Percentiles rank a stretch among this genome's conserved stretches.
phyloP scores from a whole-genome alignment of 306 rosid species.

The Cercis canadensis region DNA sequence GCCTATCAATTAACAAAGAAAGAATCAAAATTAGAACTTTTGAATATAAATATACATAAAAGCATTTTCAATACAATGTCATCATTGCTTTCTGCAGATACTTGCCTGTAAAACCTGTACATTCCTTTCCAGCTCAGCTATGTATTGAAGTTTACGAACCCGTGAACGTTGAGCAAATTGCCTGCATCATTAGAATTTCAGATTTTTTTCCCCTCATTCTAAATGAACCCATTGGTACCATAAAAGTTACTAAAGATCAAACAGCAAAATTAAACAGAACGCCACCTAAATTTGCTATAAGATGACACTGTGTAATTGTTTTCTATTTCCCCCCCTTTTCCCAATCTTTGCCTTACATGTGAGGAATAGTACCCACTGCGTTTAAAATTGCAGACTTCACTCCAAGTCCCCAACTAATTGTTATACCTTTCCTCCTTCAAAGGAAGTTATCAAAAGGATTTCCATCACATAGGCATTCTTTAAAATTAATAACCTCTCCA shows the following conservation, averaged over 20 bases:
- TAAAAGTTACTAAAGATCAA: slow-evolving; percentile 3
- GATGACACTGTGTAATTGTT: slow-evolving; percentile 12
- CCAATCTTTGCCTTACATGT: background rate
- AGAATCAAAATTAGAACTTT: slow-evolving; percentile 39
- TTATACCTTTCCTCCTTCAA: background rate
- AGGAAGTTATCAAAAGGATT: background rate
- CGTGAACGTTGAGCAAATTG: slow-evolving; percentile 99
- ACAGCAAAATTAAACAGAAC: background rate
- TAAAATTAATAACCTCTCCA: too few species aligned
- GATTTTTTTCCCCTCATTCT: slow-evolving; percentile 3
- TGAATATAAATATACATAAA: background rate
- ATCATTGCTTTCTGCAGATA: slow-evolving; percentile 38
- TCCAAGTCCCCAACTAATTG: background rate
- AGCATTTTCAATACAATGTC: slow-evolving; percentile 17
- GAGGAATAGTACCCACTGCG: slow-evolving; percentile 13
- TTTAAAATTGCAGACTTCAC: slow-evolving; percentile 30
- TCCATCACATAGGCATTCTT: background rate
- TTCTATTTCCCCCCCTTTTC: background rate
- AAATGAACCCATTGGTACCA: slow-evolving; percentile 10
- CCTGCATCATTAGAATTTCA: slow-evolving; percentile 61
- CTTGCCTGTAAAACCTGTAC: slow-evolving; percentile 95
- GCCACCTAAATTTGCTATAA: background rate
- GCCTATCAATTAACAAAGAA: slow-evolving; percentile 56
- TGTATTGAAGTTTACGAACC: slow-evolving; percentile 96
- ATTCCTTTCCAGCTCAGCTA: slow-evolving; percentile 97